Evolutionary conservation across 768 basidiomycete species (phyloP).

Genomic region (Tylopilus intermedius): DNA sequence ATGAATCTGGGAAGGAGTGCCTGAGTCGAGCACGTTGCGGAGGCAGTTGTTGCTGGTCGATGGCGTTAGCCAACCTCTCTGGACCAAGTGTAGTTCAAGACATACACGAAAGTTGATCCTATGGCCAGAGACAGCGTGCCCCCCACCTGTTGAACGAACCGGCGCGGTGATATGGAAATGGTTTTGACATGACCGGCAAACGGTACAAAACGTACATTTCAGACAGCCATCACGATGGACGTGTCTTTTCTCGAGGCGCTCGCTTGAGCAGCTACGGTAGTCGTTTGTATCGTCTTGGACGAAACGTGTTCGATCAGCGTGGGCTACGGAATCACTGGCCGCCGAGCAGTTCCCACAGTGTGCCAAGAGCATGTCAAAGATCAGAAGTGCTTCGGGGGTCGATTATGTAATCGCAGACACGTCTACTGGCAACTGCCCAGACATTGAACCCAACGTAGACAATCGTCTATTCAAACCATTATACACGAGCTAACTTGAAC

Average conservation of each 20-base stretch:
- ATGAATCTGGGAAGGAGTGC: constrained; percentile 25
- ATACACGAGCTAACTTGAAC: too few relatives aligned
- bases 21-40: constrained; percentile 33
- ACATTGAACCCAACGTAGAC: constrained; percentile 59
- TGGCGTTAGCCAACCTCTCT: too few relatives aligned
- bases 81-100: not conserved
- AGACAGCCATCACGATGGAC: constrained; percentile 68
- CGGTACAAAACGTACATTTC: constrained; percentile 41
- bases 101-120: constrained; percentile 52
- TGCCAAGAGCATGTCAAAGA: constrained; percentile 56
- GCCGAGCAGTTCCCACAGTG: constrained; percentile 32
- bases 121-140: constrained; percentile 65
- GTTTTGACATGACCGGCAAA: not conserved
- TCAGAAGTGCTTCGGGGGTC: constrained; percentile 46
- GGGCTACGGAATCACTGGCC: not conserved
- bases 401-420: constrained; percentile 57
- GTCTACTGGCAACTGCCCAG: constrained; percentile 65
- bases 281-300: constrained; percentile 51
- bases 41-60: constrained; percentile 43
- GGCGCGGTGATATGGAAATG: too few relatives aligned
- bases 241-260: constrained; percentile 66
- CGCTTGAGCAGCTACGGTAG: constrained; percentile 69
- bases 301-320: not conserved
- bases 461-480: constrained; percentile 2
- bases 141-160: constrained; percentile 70